These are phyloP conservation scores for Lentinula guzmanii DNA, from an alignment of 768 basidiomycete genomes.

Conservation along the genomic window DNA sequence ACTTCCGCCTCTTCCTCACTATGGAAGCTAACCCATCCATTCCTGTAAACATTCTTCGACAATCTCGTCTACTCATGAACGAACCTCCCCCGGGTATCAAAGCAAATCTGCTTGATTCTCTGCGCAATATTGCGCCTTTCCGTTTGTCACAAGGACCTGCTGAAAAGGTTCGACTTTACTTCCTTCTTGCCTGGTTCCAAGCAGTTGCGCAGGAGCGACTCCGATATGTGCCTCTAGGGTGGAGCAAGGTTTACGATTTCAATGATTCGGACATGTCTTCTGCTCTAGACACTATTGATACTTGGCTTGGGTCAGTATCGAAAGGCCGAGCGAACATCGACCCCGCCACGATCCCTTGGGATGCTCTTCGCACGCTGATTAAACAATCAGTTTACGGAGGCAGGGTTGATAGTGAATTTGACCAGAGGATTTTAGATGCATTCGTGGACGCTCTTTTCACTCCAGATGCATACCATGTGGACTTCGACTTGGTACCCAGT, in stretches of 20 bases:
- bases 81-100: conserved; percentile 97
- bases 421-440: conserved; percentile 86
- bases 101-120: conserved; percentile 89
- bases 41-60: conserved; percentile 93
- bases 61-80: conserved; percentile 96
- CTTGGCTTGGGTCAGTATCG: conserved; percentile 76
- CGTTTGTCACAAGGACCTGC: conserved; percentile 82
- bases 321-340: conserved; percentile 91
- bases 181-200: conserved; percentile 98
- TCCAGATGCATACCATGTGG: conserved; percentile 83
- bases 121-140: conserved; percentile 63
- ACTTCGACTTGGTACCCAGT: conserved; percentile 82
- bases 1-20: conserved; percentile 95
- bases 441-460: conserved; percentile 92
- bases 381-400: conserved; percentile 97
- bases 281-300: conserved; percentile 87
- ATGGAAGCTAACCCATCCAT: conserved; percentile 96
- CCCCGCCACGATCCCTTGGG: conserved; percentile 90
- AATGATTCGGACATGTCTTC: conserved; percentile 98
- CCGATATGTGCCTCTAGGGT: conserved; percentile 92
- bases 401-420: conserved; percentile 90
- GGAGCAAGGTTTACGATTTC: conserved; percentile 97
- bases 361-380: conserved; percentile 86
- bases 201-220: conserved; percentile 95
- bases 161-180: conserved; percentile 90